Conservation (phyloP, 495 filamentous ascomycete species). For the Cairneyella variabilis region DNA sequence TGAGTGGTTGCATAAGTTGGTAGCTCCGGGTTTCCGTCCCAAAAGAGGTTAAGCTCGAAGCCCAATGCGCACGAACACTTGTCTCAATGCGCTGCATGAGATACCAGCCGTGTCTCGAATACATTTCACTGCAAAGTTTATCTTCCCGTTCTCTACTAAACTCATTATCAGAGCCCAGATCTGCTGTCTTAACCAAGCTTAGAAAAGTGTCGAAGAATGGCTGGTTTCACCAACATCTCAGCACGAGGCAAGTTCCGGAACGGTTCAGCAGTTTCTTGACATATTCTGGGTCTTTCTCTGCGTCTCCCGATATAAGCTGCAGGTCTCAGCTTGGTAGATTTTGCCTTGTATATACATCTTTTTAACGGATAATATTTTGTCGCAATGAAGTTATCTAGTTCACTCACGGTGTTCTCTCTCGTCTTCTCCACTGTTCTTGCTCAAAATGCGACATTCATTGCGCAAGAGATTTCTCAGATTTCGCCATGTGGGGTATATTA, state of each 20-base stretch:
- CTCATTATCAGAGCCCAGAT: neutral
- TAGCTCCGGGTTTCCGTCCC: neutral
- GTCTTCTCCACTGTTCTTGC: neutral
- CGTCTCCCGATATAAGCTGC: neutral
- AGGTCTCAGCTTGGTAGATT: neutral
- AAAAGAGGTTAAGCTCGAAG: neutral
- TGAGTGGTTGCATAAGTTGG: neutral
- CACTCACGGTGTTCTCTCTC: neutral
- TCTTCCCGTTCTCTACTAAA: neutral
- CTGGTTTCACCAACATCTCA: neutral
- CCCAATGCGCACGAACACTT: neutral
- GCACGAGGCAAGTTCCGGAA: neutral
- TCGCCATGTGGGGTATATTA: neutral
- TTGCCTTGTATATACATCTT: neutral
- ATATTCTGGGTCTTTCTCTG: neutral
- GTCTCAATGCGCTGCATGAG: neutral
- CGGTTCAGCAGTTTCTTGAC: neutral
- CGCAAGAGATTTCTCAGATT: neutral
- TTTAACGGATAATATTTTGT: neutral
- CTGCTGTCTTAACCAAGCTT: neutral
- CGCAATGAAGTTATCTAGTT: neutral
- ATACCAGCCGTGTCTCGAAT: neutral
- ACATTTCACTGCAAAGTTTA: neutral
- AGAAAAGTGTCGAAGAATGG: neutral
- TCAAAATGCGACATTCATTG: neutral